Evolutionary conservation across 352 stramenopile genomes (phyloP), one percentile per base, ranked within the genome.

Genomic region (Globisporangium radiosum): DNA sequence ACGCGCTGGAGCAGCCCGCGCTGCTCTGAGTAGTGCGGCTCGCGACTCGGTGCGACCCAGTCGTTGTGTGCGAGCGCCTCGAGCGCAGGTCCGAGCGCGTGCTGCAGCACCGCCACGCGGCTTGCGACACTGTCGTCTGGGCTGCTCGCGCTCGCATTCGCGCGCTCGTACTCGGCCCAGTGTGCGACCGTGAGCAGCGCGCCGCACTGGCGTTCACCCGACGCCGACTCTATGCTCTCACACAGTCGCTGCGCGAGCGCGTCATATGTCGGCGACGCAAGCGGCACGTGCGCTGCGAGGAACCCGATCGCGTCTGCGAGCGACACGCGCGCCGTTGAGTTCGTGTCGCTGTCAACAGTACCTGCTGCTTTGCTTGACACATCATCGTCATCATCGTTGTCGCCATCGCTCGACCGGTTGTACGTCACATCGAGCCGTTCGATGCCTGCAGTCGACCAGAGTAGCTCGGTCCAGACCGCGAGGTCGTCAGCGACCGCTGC

Each of bases 241-340:
- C 43, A 54, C 7, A 83, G 39, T 15, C 69, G 52, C 33, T 67
- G 15, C 5, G 76, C 51, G n/a, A 76, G 39, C 2, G 58, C 47
- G 44, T 57, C 49, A 42, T 68, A 71, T 25, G 56, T 60, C 0
- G 43, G 4, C 4, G 60, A 66, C 1, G 55, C 43, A 36, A 70
- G 14, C 36, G 78, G 65, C 1, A 90, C 25, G 5, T 57, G 60
- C 4, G 73, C 63, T 37, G 52, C 56, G n/a, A 80, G 50, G 57
- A 76, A 76, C 0, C 72, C 83, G 38, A 90, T 59, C 0, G 79
- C 79, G 47, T 93, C 76, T 11, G 77, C 81, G 60, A 85, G 87
- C 3, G 59, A 66, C 6, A 87, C 75, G 42, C 78, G 71, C 43
- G 75, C 75, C 3, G 52, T 51, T n/a, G 71, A 49, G 19, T 68